Base-by-base conservation (phyloP, 768 basidiomycete genomes). In the Auricularia auricula-judae region DNA sequence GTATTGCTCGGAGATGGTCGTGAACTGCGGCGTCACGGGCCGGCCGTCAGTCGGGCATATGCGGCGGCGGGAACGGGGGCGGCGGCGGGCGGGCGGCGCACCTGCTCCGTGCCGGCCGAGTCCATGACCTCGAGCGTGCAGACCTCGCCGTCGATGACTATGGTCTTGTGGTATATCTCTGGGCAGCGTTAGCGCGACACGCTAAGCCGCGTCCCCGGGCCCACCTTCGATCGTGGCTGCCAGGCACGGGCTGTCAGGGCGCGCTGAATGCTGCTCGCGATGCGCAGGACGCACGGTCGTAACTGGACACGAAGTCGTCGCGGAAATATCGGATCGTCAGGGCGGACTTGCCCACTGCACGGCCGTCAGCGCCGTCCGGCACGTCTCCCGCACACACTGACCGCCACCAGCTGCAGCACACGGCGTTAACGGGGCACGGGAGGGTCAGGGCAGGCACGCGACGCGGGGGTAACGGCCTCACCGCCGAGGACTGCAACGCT, bases 401-500 rank as follows among this genome's bases (percentile, higher is more conserved):
- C 56, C 56, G 29, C 91, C 91, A 70, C 91, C 91, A 71, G 90
- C 90, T 91, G 18, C 11, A 54, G 58, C 54, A 43, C 29, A 29
- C 29, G 29, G 29, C 29, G 29, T 29, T 29, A 29, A 29, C 29
- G 29, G 29, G 29, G 29, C 29, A 29, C 29, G 67, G 56, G 36
- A 60, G 4, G 14, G 39, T 51, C 60, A 18, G 21, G 11, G 39
- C 18, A 56, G 7, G 42, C 66, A 21, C 43, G 61, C 61, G 62
- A 61, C 64, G 64, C 36, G 58, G 33, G 44, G 67, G 39, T 14
- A 61, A 36, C 51, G 47, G 21, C 73, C 82, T 67, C 69, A 89
- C 89, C 89, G 70, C 90, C 90, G 62, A 92, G 84, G 56, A 92
- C 87, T 65, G 91, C 89, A 29, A 86, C 84, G 72, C 84, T 88